Evolutionary conservation across 1,139 yeast genomes (phyloP).

Genomic region (Kodamaea anthophila): DNA sequence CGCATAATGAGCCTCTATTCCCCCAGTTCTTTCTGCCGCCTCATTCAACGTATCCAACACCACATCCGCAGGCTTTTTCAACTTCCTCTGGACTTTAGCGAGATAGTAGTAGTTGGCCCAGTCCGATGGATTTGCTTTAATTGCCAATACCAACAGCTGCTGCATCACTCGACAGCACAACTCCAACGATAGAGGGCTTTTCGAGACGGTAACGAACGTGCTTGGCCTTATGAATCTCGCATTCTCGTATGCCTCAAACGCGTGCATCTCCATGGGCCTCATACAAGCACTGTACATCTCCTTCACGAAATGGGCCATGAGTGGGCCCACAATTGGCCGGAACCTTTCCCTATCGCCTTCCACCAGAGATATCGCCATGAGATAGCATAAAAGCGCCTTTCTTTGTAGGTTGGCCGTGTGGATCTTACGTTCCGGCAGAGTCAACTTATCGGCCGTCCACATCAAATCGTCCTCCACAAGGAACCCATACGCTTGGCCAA

Average conservation of each 20-base stretch:
- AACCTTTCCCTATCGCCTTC: constrained; percentile 8
- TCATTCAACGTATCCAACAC: constrained; percentile 35
- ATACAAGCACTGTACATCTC: constrained; percentile 56
- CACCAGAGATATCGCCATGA: constrained; percentile 62
- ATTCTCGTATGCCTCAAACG: constrained; percentile 35
- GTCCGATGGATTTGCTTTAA: constrained; percentile 37
- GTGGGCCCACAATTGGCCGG: constrained; percentile 33
- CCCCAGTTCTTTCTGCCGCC: constrained; percentile 38
- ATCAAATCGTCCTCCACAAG: constrained; percentile 83
- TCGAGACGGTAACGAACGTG: constrained; percentile 18
- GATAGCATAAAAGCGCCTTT: constrained; percentile 64
- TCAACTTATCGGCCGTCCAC: constrained; percentile 85
- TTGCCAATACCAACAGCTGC: constrained; percentile 39
- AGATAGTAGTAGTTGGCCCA: constrained; percentile 62
- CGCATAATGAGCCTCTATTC: constrained; percentile 71
- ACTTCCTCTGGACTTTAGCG: constrained; percentile 56
- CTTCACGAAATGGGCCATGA: constrained; percentile 55
- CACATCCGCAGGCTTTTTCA: constrained; percentile 20
- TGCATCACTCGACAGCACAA: constrained; percentile 32
- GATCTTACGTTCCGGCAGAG: constrained; percentile 54
- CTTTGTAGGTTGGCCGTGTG: constrained; percentile 62
- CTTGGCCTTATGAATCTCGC: constrained; percentile 27
- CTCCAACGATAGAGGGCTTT: constrained; percentile 18
- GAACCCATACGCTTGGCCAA: constrained; percentile 76
- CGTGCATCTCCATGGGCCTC: constrained; percentile 64